phyloP scores from a whole-genome alignment of 2,329 filamentous ascomycete genomes.

The Cordyceps javanica region DNA sequence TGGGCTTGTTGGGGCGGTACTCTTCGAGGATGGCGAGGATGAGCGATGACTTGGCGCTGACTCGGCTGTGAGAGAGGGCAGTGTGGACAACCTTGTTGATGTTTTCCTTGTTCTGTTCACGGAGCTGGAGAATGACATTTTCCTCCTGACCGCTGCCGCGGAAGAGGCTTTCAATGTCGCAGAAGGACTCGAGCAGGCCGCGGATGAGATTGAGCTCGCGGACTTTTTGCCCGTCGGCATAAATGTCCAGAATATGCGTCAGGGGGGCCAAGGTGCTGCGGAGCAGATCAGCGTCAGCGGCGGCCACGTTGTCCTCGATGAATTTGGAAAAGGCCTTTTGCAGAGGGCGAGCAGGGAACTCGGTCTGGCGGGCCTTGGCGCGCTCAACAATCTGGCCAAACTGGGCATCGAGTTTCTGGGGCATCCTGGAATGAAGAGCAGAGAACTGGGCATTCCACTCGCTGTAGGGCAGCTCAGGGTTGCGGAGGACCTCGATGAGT shows the following conservation, averaged over 20 bases:
- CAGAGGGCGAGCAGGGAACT: conserved; percentile 89
- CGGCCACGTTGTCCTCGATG: conserved; percentile 74
- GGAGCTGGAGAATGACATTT: conserved; percentile 85
- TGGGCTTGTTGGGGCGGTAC: conserved; percentile 91
- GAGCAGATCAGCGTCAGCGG: conserved; percentile 66
- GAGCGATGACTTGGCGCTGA: conserved; percentile 89
- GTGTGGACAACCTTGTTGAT: conserved; percentile 77
- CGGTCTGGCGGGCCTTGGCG: conserved; percentile 66
- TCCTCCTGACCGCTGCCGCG: conserved; percentile 85
- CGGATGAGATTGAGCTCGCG: conserved; percentile 83
- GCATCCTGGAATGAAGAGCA: conserved; percentile 95
- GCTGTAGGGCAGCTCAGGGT: conserved; percentile 87
- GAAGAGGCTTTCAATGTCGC: conserved; percentile 79
- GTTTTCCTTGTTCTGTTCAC: conserved; percentile 95
- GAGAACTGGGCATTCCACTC: conserved; percentile 96
- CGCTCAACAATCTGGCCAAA: conserved; percentile 84
- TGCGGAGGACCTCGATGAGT: conserved; percentile 81
- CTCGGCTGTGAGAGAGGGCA: conserved; percentile 88
- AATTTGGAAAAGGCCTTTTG: conserved; percentile 81
- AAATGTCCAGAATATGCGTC: conserved; percentile 69
- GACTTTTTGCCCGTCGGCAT: conserved; percentile 80
- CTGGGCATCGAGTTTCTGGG: conserved; percentile 78
- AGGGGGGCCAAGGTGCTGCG: conserved; percentile 70
- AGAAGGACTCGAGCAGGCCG: conserved; percentile 74
- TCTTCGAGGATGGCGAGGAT: conserved; percentile 86